A percentile compares a stretch with the other conserved stretches of the same genome.
Evolutionary conservation across 2,329 filamentous ascomycete species (phyloP).

Genomic region (Colletotrichum sp.): DNA sequence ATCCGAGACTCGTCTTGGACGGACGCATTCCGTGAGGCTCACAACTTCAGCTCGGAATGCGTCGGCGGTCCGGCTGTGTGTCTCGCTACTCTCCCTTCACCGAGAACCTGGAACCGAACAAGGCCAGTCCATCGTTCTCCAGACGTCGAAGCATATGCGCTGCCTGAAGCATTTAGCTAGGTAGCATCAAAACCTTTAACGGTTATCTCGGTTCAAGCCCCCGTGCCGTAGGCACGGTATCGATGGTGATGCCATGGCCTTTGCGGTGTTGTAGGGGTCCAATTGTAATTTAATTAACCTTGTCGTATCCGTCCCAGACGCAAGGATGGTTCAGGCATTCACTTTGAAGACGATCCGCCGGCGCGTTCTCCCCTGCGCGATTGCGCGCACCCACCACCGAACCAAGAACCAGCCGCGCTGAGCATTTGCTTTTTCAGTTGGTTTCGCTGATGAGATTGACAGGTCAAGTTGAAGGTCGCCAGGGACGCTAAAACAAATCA

Average conservation of each 20-base stretch:
- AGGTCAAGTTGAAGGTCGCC: neutral
- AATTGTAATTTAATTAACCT: neutral
- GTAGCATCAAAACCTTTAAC: neutral
- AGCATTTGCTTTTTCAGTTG: neutral
- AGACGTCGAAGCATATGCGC: neutral
- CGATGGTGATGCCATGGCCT: neutral
- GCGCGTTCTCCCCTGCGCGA: neutral
- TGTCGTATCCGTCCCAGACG: neutral
- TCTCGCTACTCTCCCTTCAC: neutral
- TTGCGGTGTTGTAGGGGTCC: neutral
- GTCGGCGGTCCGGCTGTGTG: neutral
- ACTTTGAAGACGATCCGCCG: neutral
- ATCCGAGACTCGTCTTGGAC: neutral
- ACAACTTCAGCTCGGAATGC: neutral
- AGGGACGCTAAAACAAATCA: neutral
- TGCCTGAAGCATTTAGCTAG: neutral
- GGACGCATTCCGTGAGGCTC: neutral
- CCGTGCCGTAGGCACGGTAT: neutral
- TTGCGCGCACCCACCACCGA: neutral
- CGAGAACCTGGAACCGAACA: neutral
- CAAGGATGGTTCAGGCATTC: conserved; percentile 11
- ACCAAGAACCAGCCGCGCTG: neutral
- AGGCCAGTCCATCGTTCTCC: neutral
- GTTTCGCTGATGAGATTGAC: neutral
- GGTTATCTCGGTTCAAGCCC: neutral